A percentile compares a stretch with the other conserved stretches of the same genome.
Conservation (phyloP, 208 protist genomes). For the Strigomonas culicis region DNA sequence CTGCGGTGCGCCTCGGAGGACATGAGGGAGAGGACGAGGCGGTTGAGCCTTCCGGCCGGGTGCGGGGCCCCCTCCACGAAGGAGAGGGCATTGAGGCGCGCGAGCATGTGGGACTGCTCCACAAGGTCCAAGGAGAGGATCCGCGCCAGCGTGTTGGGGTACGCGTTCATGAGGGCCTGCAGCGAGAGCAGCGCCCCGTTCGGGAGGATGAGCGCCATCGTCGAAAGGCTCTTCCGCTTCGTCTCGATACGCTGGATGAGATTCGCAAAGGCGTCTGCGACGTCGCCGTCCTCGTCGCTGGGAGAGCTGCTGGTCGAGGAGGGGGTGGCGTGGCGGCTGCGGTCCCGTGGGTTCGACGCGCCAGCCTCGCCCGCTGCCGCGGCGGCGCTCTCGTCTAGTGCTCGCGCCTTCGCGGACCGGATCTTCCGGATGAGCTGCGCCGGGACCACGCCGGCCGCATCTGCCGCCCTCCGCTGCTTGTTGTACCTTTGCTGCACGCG, state of each 20-base stretch:
- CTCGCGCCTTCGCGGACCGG: too few relatives aligned
- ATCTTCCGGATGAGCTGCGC: too few relatives aligned
- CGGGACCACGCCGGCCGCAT: neutral
- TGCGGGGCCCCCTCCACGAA: neutral
- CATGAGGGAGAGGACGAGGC: neutral
- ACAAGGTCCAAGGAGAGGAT: neutral
- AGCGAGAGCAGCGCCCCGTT: neutral
- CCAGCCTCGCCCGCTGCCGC: too few relatives aligned
- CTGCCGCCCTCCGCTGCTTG: neutral
- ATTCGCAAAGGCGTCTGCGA: too few relatives aligned
- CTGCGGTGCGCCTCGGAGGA: neutral
- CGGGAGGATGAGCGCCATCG: neutral
- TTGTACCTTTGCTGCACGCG: neutral
- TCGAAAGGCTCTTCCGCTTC: neutral
- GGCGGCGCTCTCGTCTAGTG: too few relatives aligned
- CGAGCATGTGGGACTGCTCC: neutral
- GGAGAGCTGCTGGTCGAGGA: too few relatives aligned
- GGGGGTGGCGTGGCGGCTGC: too few relatives aligned
- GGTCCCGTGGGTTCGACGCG: too few relatives aligned
- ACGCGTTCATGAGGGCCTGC: neutral
- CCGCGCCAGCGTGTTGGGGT: neutral
- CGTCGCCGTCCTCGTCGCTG: too few relatives aligned
- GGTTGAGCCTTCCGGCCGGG: neutral
- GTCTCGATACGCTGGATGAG: neutral
- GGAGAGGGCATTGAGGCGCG: neutral